phyloP scores from a whole-genome alignment of 1,284 basidiomycete species.

The Mycena sp. region DNA sequence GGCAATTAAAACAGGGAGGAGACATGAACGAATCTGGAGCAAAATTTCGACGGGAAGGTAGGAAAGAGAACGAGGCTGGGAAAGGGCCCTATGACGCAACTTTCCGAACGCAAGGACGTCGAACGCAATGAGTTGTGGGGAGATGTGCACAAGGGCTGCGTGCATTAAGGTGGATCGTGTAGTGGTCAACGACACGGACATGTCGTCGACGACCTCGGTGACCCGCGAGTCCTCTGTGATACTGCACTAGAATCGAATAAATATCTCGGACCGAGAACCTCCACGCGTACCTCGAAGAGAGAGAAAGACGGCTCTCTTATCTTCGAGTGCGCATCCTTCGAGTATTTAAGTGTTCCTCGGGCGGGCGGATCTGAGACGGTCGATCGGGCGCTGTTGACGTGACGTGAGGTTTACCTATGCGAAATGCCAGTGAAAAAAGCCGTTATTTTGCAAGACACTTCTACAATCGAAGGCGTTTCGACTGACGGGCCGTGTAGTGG shows the following conservation, averaged over 20 bases:
- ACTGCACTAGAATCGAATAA: too few relatives aligned
- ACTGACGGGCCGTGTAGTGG: background rate
- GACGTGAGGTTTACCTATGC: slow-evolving; percentile 20
- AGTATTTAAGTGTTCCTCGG: slow-evolving; percentile 22
- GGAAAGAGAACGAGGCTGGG: slow-evolving; percentile 30
- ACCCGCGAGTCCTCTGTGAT: background rate
- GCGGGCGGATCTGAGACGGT: slow-evolving; percentile 34
- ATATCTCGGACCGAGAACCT: background rate
- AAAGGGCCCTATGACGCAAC: slow-evolving; percentile 12
- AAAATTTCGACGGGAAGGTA: slow-evolving; percentile 60
- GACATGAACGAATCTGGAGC: slow-evolving; percentile 51
- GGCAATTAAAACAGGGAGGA: slow-evolving; percentile 47
- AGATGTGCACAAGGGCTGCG: slow-evolving; percentile 57
- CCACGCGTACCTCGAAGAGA: background rate
- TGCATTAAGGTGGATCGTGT: slow-evolving; percentile 56
- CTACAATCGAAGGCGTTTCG: slow-evolving; percentile 11
- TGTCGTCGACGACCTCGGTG: slow-evolving; percentile 6
- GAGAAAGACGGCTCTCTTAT: background rate
- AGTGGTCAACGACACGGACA: slow-evolving; percentile 30
- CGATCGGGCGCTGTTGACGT: slow-evolving; percentile 18
- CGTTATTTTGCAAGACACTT: background rate
- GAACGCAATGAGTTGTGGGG: slow-evolving; percentile 52
- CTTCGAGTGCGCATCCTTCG: background rate
- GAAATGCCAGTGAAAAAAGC: slow-evolving; percentile 11
- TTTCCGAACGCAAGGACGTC: slow-evolving; percentile 45